Evolutionary conservation across 2,329 filamentous ascomycete genomes (phyloP).

Genomic region (Chaetothyriales sp.): DNA sequence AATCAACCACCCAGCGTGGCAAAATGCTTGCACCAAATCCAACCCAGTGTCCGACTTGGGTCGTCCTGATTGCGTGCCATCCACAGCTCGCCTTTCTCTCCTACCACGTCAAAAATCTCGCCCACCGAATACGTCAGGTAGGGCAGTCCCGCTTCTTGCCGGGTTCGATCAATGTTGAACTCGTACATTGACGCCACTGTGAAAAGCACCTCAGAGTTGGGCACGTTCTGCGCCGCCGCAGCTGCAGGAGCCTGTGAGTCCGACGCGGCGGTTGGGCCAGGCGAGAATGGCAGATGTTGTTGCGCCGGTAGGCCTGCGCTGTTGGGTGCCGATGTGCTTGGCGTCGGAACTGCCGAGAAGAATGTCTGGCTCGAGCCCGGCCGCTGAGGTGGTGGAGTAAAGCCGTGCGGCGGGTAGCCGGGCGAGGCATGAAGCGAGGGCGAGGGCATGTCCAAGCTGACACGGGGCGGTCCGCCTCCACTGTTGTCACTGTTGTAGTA

Average conservation of each 20-base stretch:
- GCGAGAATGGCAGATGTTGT: background rate
- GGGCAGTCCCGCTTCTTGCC: constrained; percentile 84
- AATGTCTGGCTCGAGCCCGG: constrained; percentile 20
- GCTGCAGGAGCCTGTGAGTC: background rate
- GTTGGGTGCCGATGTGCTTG: background rate
- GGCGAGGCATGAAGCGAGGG: constrained; percentile 17
- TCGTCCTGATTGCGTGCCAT: constrained; percentile 96
- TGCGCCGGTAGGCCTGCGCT: background rate
- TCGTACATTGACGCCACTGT: constrained; percentile 88
- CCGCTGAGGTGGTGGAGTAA: constrained; percentile 8
- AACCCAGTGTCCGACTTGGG: constrained; percentile 59
- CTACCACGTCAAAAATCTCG: constrained; percentile 88
- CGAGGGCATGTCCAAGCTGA: constrained; percentile 32
- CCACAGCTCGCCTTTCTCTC: constrained; percentile 94
- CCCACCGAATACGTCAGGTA: constrained; percentile 92
- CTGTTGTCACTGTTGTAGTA: constrained; percentile 2
- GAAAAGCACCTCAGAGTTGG: constrained; percentile 56
- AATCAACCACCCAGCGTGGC: constrained; percentile 35
- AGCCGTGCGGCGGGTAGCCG: constrained; percentile 14
- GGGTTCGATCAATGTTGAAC: constrained; percentile 87
- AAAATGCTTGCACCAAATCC: constrained; percentile 99
- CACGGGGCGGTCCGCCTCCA: constrained; percentile 20
- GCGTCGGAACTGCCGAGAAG: constrained; percentile 8
- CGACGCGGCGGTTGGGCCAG: constrained; percentile 3
- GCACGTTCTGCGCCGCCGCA: background rate